Percentiles rank a stretch among this genome's conserved stretches.
These are phyloP conservation scores for Colletotrichum sp. DNA, from an alignment of 2,329 filamentous ascomycete genomes.

Conservation along the genomic window DNA sequence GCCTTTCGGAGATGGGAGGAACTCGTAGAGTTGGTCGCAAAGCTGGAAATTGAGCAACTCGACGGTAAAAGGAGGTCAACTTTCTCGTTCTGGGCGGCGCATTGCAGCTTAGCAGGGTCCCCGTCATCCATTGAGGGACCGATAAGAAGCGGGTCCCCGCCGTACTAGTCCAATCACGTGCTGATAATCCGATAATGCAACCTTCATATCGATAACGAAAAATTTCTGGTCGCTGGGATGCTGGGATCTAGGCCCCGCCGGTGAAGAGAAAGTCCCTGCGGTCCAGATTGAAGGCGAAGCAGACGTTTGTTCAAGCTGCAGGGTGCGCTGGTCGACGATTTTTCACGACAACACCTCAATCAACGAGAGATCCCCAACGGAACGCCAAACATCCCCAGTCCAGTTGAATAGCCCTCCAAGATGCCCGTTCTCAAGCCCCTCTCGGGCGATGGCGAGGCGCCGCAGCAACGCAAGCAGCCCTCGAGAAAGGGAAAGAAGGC, in stretches of 20 bases:
- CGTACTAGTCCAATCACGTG: constrained; percentile 6
- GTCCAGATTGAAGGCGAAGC: neutral
- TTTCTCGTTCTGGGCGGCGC: neutral
- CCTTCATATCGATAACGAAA: constrained; percentile 4
- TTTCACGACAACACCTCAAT: neutral
- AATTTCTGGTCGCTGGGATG: constrained; percentile 8
- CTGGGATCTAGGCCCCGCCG: constrained; percentile 6
- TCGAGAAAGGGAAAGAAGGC: constrained; percentile 98
- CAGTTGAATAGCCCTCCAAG: neutral
- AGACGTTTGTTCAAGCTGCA: neutral
- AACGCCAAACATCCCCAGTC: neutral
- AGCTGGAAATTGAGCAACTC: constrained; percentile 3
- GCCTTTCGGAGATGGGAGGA: neutral
- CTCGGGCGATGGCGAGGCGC: constrained; percentile 62
- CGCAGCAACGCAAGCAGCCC: constrained; percentile 83
- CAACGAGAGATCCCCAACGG: neutral
- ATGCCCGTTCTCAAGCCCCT: constrained; percentile 61
- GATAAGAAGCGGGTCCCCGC: neutral
- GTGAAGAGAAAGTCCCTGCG: neutral
- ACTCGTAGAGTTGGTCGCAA: neutral
- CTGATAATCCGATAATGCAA: neutral
- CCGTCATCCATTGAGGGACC: constrained; percentile 10
- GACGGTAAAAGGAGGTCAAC: constrained; percentile 18
- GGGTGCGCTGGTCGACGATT: neutral
- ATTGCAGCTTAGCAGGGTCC: constrained; percentile 2